A percentile compares a stretch with the other conserved stretches of the same genome.
Evolutionary conservation across 2,329 filamentous ascomycete genomes (phyloP).

Genomic region (Diaporthe vaccinii): DNA sequence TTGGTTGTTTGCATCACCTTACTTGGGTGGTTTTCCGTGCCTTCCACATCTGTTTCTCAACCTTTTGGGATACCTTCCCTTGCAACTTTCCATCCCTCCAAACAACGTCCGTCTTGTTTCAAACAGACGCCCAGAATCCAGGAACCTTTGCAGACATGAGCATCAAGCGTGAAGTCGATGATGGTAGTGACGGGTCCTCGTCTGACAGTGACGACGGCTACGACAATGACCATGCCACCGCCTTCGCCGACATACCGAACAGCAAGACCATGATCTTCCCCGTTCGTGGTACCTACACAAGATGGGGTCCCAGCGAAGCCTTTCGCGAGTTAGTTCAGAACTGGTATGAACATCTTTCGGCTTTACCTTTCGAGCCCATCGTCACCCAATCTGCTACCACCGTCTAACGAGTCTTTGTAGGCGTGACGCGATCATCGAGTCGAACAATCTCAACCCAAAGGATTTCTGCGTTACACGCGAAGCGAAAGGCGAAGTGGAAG

Average conservation of each 20-base stretch:
- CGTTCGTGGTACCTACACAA: neutral
- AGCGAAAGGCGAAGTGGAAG: neutral
- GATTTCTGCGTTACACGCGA: neutral
- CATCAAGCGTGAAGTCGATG: neutral
- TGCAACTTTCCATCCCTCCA: neutral
- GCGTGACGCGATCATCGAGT: neutral
- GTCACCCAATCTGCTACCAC: too few species aligned
- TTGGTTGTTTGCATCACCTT: neutral
- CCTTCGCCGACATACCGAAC: neutral
- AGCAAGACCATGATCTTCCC: neutral
- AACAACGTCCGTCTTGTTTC: neutral
- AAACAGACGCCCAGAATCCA: neutral
- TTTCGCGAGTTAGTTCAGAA: constrained; percentile 12
- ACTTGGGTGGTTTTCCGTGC: neutral
- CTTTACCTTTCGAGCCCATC: neutral
- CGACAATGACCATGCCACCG: neutral
- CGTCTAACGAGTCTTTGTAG: neutral
- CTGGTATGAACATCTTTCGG: neutral
- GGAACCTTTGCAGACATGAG: neutral
- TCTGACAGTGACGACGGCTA: neutral
- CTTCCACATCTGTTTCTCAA: neutral
- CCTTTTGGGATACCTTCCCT: neutral
- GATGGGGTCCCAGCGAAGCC: neutral
- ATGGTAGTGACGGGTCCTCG: neutral
- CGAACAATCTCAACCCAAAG: neutral